Percentiles rank a stretch among this genome's conserved stretches.
These are phyloP conservation scores for Trichoderma parareesei DNA, from an alignment of 495 filamentous ascomycete genomes.

Conservation along the genomic window DNA sequence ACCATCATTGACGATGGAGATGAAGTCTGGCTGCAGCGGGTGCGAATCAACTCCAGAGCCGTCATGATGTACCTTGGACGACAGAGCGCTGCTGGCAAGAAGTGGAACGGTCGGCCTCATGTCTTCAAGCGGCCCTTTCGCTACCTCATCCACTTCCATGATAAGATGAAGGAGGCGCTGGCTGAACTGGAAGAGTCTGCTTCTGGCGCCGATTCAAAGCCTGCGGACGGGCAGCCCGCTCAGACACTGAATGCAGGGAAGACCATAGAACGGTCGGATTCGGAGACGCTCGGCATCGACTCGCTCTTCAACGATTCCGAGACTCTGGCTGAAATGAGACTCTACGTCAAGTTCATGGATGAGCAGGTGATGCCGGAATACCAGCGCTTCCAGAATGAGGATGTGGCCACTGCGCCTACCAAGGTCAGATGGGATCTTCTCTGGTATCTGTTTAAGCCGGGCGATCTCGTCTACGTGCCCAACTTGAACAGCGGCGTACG, in stretches of 20 bases:
- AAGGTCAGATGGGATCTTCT: conserved; percentile 27
- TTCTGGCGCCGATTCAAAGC: not conserved
- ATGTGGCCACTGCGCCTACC: conserved; percentile 9
- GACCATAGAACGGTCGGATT: not conserved
- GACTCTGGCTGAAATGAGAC: conserved; percentile 23
- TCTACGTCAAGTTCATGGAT: conserved; percentile 29
- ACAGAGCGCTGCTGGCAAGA: not conserved
- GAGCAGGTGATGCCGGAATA: conserved; percentile 27
- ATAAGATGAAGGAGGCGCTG: not conserved
- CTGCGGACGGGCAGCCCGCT: not conserved
- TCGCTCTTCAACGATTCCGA: not conserved
- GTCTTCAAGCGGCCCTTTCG: not conserved
- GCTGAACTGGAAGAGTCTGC: not conserved
- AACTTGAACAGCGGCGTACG: conserved; percentile 12
- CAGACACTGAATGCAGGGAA: not conserved
- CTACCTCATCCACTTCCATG: not conserved
- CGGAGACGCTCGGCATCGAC: not conserved
- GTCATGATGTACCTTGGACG: conserved; percentile 3
- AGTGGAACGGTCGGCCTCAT: conserved; percentile 1
- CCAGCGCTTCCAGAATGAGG: conserved; percentile 16
- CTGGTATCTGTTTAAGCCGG: conserved; percentile 32
- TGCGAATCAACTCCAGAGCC: conserved; percentile 3
- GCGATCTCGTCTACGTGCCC: conserved; percentile 22
- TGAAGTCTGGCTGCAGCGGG: not conserved
- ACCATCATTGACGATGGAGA: not conserved